phyloP scores from a whole-genome alignment of 202 grass and related monocot genomes.

The Elaeis oleifera region DNA sequence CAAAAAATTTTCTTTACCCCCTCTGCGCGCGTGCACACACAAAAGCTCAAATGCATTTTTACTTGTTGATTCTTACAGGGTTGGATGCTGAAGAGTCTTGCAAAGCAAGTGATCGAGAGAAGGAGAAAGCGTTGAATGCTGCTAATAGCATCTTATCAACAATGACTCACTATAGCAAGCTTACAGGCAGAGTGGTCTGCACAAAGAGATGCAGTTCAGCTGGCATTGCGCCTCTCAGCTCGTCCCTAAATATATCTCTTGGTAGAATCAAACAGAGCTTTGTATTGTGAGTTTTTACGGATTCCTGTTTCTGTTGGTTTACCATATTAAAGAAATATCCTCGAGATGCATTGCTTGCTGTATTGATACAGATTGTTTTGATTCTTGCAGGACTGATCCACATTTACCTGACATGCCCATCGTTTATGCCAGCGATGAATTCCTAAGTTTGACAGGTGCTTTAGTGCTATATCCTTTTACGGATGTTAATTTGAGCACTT shows the following conservation, averaged over 20 bases:
- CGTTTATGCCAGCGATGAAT: conserved; percentile 82
- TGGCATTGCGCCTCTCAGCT: conserved; percentile 61
- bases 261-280: conserved; percentile 99
- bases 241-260: conserved; percentile 72
- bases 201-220: conserved; percentile 46
- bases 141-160: conserved; percentile 51
- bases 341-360: conserved; percentile 1
- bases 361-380: conserved; percentile 21
- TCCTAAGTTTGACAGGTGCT: conserved; percentile 51
- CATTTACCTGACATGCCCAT: conserved; percentile 76
- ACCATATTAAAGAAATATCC: conserved; percentile 10
- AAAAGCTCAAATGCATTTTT: too few species aligned
- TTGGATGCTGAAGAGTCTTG: conserved; percentile 48
- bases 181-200: conserved; percentile 67
- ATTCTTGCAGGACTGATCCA: conserved; percentile 61
- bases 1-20: too few species aligned
- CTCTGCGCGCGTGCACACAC: too few species aligned
- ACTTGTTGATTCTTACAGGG: conserved; percentile 39
- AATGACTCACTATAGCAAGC: conserved; percentile 61
- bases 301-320: conserved; percentile 29
- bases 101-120: conserved; percentile 50
- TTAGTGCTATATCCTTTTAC: conserved; percentile 31
- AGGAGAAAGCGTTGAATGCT: conserved; percentile 48
- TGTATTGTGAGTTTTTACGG: conserved; percentile 87
- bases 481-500: neutral